A percentile compares a stretch with the other conserved stretches of the same genome.
Evolutionary conservation across 108 stramenopile genomes (phyloP).

Genomic region (Mayamaea pseudoterrestris): DNA sequence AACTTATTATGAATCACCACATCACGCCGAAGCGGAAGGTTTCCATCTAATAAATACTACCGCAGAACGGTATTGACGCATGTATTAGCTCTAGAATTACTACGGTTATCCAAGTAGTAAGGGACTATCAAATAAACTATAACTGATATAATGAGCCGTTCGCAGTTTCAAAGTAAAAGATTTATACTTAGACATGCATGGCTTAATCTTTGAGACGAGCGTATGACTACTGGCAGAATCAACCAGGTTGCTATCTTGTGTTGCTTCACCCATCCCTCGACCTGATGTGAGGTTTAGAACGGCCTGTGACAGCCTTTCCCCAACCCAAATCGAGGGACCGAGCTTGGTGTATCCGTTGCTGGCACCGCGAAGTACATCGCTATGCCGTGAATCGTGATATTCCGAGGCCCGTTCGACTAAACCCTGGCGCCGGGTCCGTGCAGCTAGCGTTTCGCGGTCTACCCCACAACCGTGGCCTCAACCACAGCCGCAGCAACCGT

Average conservation of each 20-base stretch:
- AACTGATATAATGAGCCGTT: conserved; percentile 99
- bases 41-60: conserved; percentile 95
- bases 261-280: too few relatives aligned
- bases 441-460: too few relatives aligned
- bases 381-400: too few relatives aligned
- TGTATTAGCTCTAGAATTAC: conserved; percentile 98
- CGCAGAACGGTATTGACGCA: conserved; percentile 82
- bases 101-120: conserved; percentile 98
- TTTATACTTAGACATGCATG: conserved; percentile 99
- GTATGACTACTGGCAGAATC: conserved; percentile 99
- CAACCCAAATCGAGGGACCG: too few relatives aligned
- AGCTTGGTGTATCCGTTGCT: too few relatives aligned
- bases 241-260: conserved; percentile 97
- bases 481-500: too few relatives aligned
- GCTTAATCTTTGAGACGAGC: conserved; percentile 99
- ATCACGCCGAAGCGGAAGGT: conserved; percentile 84
- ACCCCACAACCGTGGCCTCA: too few relatives aligned
- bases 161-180: conserved; percentile 83
- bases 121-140: conserved; percentile 98
- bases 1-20: conserved; percentile 94
- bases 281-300: too few relatives aligned
- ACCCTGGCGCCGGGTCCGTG: too few relatives aligned
- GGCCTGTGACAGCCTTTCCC: too few relatives aligned
- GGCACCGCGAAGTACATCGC: too few relatives aligned
- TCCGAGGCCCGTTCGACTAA: too few relatives aligned